A percentile compares a stretch with the other conserved stretches of the same genome.
Conservation (phyloP, 495 filamentous ascomycete species). For the Penicillium taxi region DNA sequence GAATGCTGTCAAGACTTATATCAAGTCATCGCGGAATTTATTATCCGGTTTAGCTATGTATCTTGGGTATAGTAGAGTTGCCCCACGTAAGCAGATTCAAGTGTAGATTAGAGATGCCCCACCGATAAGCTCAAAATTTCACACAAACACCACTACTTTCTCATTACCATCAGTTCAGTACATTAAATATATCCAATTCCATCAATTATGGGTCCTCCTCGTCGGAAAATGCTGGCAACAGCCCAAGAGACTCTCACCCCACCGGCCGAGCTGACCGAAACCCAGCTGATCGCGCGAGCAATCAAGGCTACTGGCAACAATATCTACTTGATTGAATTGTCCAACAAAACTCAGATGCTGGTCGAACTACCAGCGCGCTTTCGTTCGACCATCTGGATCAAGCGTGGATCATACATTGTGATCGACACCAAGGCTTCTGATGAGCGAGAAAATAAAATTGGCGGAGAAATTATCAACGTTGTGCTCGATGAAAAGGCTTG, state of each 20-base stretch:
- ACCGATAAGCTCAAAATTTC: conserved; percentile 21
- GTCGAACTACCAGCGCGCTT: conserved; percentile 76
- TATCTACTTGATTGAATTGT: conserved; percentile 65
- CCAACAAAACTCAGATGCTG: conserved; percentile 46
- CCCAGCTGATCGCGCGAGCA: conserved; percentile 65
- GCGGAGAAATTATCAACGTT: conserved; percentile 87
- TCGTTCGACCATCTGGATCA: conserved; percentile 85
- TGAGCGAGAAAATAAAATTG: conserved; percentile 67
- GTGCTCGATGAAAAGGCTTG: conserved; percentile 86
- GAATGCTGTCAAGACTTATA: too few species aligned
- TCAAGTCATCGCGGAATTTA: too few species aligned
- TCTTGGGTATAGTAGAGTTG: too few species aligned
- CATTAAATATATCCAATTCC: neutral
- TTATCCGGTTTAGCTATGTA: too few species aligned
- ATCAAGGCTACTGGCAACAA: conserved; percentile 80
- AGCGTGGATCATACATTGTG: conserved; percentile 76
- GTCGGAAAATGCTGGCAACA: conserved; percentile 64
- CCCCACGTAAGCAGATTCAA: too few species aligned
- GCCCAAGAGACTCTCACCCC: conserved; percentile 69
- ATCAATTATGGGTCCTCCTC: conserved; percentile 59
- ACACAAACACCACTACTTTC: too few species aligned
- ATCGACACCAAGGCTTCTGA: conserved; percentile 62
- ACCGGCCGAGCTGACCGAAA: conserved; percentile 53
- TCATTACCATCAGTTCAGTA: too few species aligned
- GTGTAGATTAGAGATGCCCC: conserved; percentile 15